Conservation (phyloP, 2,329 filamentous ascomycete species). For the Cryphonectria parasitica region DNA sequence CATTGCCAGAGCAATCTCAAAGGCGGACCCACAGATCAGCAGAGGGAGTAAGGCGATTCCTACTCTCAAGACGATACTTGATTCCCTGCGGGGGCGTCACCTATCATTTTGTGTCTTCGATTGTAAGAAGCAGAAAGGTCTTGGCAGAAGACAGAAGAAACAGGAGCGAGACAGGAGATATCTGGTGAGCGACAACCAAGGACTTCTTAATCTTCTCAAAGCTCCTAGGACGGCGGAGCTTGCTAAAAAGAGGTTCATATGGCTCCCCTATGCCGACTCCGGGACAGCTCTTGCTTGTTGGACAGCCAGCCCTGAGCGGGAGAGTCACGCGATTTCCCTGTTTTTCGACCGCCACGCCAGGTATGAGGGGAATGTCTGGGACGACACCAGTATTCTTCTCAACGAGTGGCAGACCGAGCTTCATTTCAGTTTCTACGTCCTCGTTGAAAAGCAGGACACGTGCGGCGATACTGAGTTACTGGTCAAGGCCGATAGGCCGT, state of each 20-base stretch:
- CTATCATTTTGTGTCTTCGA: neutral
- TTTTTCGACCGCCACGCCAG: constrained; percentile 34
- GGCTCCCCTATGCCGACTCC: neutral
- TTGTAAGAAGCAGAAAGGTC: neutral
- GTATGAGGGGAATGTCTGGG: constrained; percentile 32
- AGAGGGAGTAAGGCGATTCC: no score
- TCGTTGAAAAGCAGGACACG: constrained; percentile 18
- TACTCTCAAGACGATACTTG: no score
- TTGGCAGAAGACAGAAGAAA: neutral
- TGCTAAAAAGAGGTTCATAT: constrained; percentile 1
- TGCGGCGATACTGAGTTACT: neutral
- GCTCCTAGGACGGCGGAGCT: neutral
- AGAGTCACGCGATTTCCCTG: constrained; percentile 22
- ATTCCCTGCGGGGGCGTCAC: neutral
- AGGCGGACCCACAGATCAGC: no score
- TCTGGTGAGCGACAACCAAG: neutral
- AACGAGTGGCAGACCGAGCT: constrained; percentile 40
- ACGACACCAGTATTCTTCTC: constrained; percentile 32
- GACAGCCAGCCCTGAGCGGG: constrained; percentile 5
- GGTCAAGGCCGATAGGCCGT: neutral
- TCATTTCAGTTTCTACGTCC: constrained; percentile 36
- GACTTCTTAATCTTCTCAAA: neutral
- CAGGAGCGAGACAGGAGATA: no score
- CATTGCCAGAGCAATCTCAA: neutral
- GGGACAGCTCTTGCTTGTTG: constrained; percentile 5